These are phyloP conservation scores for Pseudozyma sp. DNA, from an alignment of 1,284 basidiomycete species.

Conservation along the genomic window DNA sequence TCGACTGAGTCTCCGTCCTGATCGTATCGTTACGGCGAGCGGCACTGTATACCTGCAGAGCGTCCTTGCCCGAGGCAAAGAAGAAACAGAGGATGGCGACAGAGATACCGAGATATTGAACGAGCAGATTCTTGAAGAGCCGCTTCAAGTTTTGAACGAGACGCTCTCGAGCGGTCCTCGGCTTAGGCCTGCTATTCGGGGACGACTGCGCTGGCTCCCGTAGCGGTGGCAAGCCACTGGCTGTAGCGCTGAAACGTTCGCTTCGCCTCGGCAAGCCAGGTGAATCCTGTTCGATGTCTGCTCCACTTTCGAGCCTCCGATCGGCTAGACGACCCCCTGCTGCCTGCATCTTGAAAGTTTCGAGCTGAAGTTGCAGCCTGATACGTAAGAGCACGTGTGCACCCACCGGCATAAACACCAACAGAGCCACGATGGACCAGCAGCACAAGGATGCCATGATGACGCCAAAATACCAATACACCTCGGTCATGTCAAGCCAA, in stretches of 20 bases:
- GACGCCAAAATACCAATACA: constrained; percentile 23
- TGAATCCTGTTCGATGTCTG: neutral
- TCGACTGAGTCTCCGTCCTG: neutral
- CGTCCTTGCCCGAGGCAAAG: neutral
- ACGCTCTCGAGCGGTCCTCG: constrained; percentile 11
- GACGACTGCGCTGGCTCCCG: neutral
- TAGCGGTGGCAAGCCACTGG: constrained; percentile 22
- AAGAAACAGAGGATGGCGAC: constrained; percentile 24
- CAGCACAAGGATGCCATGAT: constrained; percentile 16
- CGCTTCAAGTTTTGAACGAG: constrained; percentile 17
- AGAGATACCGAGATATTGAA: constrained; percentile 28
- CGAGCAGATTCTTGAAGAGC: constrained; percentile 22
- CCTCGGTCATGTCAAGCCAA: constrained; percentile 25
- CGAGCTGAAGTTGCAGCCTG: constrained; percentile 8
- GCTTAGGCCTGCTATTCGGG: neutral
- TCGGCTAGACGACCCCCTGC: neutral
- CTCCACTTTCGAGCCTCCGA: neutral
- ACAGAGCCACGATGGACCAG: constrained; percentile 22
- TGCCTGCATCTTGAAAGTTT: neutral
- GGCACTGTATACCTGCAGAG: constrained; percentile 6
- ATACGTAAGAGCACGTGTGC: constrained; percentile 31
- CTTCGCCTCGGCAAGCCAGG: neutral
- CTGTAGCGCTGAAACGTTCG: neutral
- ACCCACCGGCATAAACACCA: constrained; percentile 18
- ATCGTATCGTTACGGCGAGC: constrained; percentile 14